Evolutionary conservation across 2,329 filamentous ascomycete genomes (phyloP), one percentile per base, ranked within the genome.

Genomic region (Aspergillus latus): DNA sequence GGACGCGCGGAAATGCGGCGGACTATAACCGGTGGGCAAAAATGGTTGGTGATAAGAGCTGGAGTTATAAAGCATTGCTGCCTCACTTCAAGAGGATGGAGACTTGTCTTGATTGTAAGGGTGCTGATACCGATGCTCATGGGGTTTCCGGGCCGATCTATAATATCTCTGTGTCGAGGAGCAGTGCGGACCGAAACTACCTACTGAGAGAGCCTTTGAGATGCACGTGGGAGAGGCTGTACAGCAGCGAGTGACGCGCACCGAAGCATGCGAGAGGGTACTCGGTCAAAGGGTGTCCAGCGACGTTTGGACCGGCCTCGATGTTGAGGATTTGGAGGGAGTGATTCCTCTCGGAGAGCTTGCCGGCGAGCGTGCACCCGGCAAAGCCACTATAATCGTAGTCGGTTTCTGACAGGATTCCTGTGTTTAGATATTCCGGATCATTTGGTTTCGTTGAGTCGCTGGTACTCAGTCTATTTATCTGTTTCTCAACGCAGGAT

Each of bases 21-120:
- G 79, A 81, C 60, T 82, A 77, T 58, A 72, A 82, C 21, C 68
- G 73, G 44, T 82, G 79, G 80, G 76, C 72, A 1, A 62, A 70
- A 32, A 61, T 71, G 2, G 68, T 74, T 0, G 71, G 68, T 2
- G 78, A 82, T 52, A 46, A 72, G 1, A 65, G 70, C 2, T 84
- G 80, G 72, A 74, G 72, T 57, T 80, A 78, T 54, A 66, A 78
- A 3, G 72, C 72, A 8, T 71, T 82, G 30, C 68, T 78, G 13
- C 76, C 77, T 1, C 83, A 78, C 65, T 74, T 80, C 53, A 67
- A 68, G 37, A 78, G 75, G 56, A 61, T 70, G 0, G 78, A 80
- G 57, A 57, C 56, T 6, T 63, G 63, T 13, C 69, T 70, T 13
- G 62, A 64, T 26, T 28, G 37, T 64, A 11, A 15, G 66, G 0